A percentile compares a stretch with the other conserved stretches of the same genome.
Conservation (phyloP, 163 green algal genomes). For the Chlorella variabilis region DNA sequence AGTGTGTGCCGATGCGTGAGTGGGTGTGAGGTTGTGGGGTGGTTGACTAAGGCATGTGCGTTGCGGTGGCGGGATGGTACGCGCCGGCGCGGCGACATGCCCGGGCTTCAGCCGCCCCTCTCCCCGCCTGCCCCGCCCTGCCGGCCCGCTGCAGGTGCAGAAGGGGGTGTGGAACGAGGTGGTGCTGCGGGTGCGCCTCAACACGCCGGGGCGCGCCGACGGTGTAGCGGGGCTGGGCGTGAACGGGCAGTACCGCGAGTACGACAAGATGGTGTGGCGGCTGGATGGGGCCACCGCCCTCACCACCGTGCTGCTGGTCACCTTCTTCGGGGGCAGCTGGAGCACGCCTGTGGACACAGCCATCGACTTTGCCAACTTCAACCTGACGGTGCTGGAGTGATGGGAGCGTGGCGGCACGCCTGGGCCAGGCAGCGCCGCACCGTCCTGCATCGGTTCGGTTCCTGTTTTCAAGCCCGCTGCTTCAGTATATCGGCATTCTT, state of each 20-base stretch:
- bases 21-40: no score
- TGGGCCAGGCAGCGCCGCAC: no score
- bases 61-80: no score
- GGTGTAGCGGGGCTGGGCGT: constrained; percentile 24
- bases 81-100: no score
- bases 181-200: constrained; percentile 13
- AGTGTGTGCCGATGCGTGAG: no score
- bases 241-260: constrained; percentile 6
- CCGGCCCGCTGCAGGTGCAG: constrained; percentile 1
- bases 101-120: no score
- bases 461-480: no score
- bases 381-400: constrained; percentile 24
- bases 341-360: constrained; percentile 8
- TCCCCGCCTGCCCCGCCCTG: no score
- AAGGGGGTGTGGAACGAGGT: constrained; percentile 19
- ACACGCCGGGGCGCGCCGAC: constrained; percentile 13
- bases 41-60: no score
- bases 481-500: no score
- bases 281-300: neutral
- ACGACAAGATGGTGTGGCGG: constrained; percentile 10
- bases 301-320: constrained; percentile 11
- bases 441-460: neutral
- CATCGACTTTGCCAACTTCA: constrained; percentile 34
- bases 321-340: constrained; percentile 27
- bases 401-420: no score